Evolutionary conservation across 1,139 yeast species (phyloP).

Genomic region (Zygoascus sp.): DNA sequence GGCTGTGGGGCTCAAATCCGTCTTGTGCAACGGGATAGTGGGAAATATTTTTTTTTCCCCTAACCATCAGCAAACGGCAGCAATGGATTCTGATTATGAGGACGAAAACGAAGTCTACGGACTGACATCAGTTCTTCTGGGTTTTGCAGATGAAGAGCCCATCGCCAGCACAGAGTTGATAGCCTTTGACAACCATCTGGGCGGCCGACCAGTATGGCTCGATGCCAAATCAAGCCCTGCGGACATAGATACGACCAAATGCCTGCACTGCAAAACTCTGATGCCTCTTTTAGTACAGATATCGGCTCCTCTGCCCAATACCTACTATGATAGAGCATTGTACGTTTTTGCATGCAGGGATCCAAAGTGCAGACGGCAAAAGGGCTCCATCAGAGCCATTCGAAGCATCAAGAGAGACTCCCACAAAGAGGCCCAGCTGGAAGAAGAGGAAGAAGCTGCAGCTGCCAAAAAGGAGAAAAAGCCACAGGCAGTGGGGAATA

Average conservation of each 20-base stretch:
- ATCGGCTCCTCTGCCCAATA: constrained; percentile 62
- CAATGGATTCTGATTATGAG: constrained; percentile 18
- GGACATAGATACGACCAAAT: constrained; percentile 45
- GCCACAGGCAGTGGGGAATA: constrained; percentile 17
- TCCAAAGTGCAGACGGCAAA: constrained; percentile 57
- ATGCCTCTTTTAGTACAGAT: constrained; percentile 75
- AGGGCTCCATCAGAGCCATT: constrained; percentile 67
- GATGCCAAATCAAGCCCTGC: constrained; percentile 52
- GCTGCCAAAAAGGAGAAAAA: constrained; percentile 33
- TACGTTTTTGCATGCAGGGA: constrained; percentile 75
- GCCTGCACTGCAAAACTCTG: constrained; percentile 58
- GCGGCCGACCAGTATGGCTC: constrained; percentile 63
- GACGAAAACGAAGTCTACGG: constrained; percentile 21
- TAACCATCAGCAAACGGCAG: no score
- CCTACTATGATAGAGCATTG: constrained; percentile 73
- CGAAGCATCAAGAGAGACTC: constrained; percentile 69
- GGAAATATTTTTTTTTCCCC: background rate
- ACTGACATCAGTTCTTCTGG: constrained; percentile 54
- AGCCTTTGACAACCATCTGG: constrained; percentile 62
- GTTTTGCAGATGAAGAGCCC: constrained; percentile 43
- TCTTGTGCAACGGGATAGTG: background rate
- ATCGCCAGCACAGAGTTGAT: constrained; percentile 12
- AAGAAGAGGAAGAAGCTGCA: constrained; percentile 35
- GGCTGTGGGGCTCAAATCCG: constrained; percentile 3
- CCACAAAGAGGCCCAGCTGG: constrained; percentile 39